A percentile compares a stretch with the other conserved stretches of the same genome.
phyloP scores from a whole-genome alignment of 2,329 filamentous ascomycete genomes.

The Metarhizium humberi region DNA sequence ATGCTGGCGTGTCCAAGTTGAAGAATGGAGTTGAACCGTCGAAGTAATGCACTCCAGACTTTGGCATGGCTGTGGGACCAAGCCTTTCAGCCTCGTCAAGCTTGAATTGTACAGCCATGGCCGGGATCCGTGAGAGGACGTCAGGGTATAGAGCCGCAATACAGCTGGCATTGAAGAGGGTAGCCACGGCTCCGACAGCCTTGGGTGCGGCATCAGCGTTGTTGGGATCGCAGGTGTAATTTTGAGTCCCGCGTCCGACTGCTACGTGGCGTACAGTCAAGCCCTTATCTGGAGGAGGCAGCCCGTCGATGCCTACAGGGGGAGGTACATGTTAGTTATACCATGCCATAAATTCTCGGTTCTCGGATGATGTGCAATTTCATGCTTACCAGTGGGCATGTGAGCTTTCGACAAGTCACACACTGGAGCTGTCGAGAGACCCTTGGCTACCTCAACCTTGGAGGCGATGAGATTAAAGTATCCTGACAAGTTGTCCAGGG shows the following conservation, averaged over 20 bases:
- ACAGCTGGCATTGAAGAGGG: slow-evolving; percentile 83
- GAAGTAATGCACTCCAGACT: slow-evolving; percentile 79
- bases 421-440: slow-evolving; percentile 28
- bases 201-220: slow-evolving; percentile 53
- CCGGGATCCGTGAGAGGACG: slow-evolving; percentile 54
- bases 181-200: slow-evolving; percentile 65
- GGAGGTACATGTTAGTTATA: neutral
- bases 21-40: slow-evolving; percentile 67
- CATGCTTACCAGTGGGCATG: slow-evolving; percentile 37
- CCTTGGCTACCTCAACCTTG: slow-evolving; percentile 41
- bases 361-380: neutral
- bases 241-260: slow-evolving; percentile 81
- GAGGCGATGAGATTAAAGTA: slow-evolving; percentile 52
- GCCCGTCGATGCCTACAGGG: slow-evolving; percentile 39
- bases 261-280: slow-evolving; percentile 67
- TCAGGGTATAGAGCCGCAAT: slow-evolving; percentile 60
- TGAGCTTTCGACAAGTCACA: slow-evolving; percentile 46
- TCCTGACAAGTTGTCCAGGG: slow-evolving; percentile 39
- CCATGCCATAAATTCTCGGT: neutral
- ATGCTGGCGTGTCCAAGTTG: slow-evolving; percentile 53
- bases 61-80: slow-evolving; percentile 49
- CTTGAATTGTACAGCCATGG: slow-evolving; percentile 59
- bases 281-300: slow-evolving; percentile 52
- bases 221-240: slow-evolving; percentile 72
- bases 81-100: slow-evolving; percentile 33